Percentiles rank a stretch among this genome's conserved stretches.
These are phyloP conservation scores for Saccharum spontaneum DNA, from an alignment of 176 grass and related monocot species.

Conservation along the genomic window DNA sequence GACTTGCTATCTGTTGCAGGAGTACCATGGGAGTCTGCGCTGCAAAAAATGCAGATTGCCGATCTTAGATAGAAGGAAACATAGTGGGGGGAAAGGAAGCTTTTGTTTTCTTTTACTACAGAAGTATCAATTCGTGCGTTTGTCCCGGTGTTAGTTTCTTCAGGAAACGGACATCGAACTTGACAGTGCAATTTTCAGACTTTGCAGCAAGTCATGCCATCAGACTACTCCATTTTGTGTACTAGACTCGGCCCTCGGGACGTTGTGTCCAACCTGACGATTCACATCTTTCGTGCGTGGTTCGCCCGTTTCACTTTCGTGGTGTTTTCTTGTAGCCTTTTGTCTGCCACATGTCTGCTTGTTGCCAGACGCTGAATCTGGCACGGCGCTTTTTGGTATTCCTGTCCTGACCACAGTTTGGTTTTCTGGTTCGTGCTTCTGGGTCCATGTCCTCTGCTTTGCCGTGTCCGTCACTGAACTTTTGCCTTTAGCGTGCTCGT, in stretches of 20 bases:
- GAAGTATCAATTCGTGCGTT: constrained; percentile 7
- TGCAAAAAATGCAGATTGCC: constrained; percentile 1
- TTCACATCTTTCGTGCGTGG: constrained; percentile 1
- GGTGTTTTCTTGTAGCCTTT: constrained; percentile 8
- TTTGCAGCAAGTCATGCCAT: constrained; percentile 30
- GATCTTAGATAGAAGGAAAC: constrained; percentile 42
- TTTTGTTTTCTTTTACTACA: constrained; percentile 48
- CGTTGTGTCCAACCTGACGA: constrained; percentile 29
- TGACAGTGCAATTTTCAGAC: constrained; percentile 30
- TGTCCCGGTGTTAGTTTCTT: background rate
- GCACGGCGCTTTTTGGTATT: background rate
- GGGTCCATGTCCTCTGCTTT: background rate
- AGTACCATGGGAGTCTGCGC: constrained; percentile 16
- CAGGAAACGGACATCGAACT: constrained; percentile 30
- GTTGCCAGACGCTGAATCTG: background rate
- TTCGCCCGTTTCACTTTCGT: constrained; percentile 27
- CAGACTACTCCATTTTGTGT: constrained; percentile 32
- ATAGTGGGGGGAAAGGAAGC: constrained; percentile 36
- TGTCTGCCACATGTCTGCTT: constrained; percentile 40
- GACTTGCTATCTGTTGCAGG: constrained; percentile 17
- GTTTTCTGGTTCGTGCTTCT: background rate
- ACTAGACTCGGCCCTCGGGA: constrained; percentile 20
- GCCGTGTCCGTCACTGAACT: background rate
- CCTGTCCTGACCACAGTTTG: background rate
- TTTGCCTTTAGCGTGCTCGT: background rate